Conservation (phyloP, 192 early-diverging fungal genomes). For the Rhizoclosmatium globosum region DNA sequence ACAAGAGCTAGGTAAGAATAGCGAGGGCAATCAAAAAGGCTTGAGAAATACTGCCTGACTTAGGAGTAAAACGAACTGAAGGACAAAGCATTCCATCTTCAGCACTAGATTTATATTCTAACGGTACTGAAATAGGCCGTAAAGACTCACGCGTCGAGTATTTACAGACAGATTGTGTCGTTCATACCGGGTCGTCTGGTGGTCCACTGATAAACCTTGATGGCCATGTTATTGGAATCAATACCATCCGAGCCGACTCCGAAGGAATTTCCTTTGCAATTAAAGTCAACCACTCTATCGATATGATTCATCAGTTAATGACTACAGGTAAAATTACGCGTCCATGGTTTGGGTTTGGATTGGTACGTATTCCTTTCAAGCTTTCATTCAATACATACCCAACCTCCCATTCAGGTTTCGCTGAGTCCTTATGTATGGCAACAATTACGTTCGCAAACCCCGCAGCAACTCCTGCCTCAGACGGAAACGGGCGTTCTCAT, state of each 20-base stretch:
- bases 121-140: slow-evolving; percentile 49
- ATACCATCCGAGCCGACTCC: slow-evolving; percentile 31
- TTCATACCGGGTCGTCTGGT: slow-evolving; percentile 58
- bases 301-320: slow-evolving; percentile 55
- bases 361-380: slow-evolving; percentile 11
- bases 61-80: too few relatives aligned
- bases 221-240: slow-evolving; percentile 57
- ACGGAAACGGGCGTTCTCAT: slow-evolving; percentile 46
- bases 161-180: slow-evolving; percentile 63
- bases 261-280: slow-evolving; percentile 60
- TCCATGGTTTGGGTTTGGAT: slow-evolving; percentile 54
- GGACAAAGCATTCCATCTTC: too few relatives aligned
- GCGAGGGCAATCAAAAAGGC: too few relatives aligned
- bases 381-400: too few relatives aligned
- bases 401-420: slow-evolving; percentile 10
- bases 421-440: slow-evolving; percentile 49
- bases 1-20: not conserved
- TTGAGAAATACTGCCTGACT: too few relatives aligned
- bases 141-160: slow-evolving; percentile 55
- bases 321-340: slow-evolving; percentile 48
- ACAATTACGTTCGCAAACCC: slow-evolving; percentile 40
- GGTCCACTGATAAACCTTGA: slow-evolving; percentile 60
- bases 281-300: slow-evolving; percentile 50
- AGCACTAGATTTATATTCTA: too few relatives aligned
- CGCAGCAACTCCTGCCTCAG: slow-evolving; percentile 32